Evolutionary conservation across 2,329 filamentous ascomycete species (phyloP).

Genomic region (Paecilomyces dactylethromorphus): DNA sequence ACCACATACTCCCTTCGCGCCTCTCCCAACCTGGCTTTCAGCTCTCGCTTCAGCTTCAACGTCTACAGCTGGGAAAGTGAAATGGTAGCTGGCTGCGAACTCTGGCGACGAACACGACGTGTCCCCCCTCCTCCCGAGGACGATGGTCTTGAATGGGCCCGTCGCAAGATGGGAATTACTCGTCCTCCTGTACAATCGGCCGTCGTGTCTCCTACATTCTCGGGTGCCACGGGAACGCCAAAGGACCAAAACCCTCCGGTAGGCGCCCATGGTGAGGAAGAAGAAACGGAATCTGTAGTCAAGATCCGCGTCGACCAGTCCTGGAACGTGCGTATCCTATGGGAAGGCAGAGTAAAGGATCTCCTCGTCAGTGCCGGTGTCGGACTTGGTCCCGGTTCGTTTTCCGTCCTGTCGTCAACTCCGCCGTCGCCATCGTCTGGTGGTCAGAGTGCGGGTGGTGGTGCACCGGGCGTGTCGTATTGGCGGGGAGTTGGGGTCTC

Average conservation of each 20-base stretch:
- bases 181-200: constrained; percentile 11
- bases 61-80: constrained; percentile 97
- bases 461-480: constrained; percentile 22
- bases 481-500: constrained; percentile 38
- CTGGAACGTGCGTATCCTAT: constrained; percentile 75
- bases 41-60: constrained; percentile 92
- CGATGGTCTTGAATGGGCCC: constrained; percentile 38
- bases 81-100: constrained; percentile 82
- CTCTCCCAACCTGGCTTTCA: constrained; percentile 73
- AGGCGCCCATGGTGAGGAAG: constrained; percentile 35
- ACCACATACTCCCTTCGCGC: constrained; percentile 89
- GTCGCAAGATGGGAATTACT: constrained; percentile 27
- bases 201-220: constrained; percentile 12
- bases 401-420: constrained; percentile 21
- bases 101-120: constrained; percentile 62
- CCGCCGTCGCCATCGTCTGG: constrained; percentile 13
- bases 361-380: constrained; percentile 86
- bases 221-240: constrained; percentile 10
- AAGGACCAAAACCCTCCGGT: constrained; percentile 3
- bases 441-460: constrained; percentile 19
- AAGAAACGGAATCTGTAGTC: constrained; percentile 75
- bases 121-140: constrained; percentile 25
- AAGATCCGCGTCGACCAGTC: constrained; percentile 89
- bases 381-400: constrained; percentile 59
- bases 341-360: constrained; percentile 91